Evolutionary conservation across 331 rosid species (phyloP).

Genomic region (Quercus tomentella): DNA sequence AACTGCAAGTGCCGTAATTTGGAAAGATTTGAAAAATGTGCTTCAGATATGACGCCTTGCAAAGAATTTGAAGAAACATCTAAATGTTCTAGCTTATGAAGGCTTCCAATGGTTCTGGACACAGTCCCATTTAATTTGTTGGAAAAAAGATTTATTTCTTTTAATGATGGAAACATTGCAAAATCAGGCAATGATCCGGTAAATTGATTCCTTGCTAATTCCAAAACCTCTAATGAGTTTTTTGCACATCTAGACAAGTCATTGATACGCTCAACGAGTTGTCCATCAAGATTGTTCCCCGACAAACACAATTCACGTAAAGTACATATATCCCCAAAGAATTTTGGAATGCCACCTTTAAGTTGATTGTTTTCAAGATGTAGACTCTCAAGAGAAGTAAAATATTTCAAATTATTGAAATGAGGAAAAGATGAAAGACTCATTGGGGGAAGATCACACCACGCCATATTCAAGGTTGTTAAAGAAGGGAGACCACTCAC

Average conservation of each 20-base stretch:
- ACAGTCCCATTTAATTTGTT: too few species aligned
- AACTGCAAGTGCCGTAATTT: not conserved
- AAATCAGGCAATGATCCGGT: conserved; percentile 1
- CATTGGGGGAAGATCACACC: not conserved
- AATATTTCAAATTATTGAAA: not conserved
- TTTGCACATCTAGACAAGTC: not conserved
- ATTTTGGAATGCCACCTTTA: not conserved
- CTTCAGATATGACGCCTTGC: conserved; percentile 25
- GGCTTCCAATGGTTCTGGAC: conserved; percentile 1
- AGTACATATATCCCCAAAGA: not conserved
- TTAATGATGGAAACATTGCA: too few species aligned
- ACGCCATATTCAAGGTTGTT: not conserved
- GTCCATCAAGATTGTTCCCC: not conserved
- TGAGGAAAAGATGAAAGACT: not conserved
- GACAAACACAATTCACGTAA: not conserved
- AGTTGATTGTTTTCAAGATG: fast-evolving
- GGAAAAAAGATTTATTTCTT: too few species aligned
- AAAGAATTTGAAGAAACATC: conserved; percentile 13
- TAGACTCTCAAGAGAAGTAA: not conserved
- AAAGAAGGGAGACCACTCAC: not conserved
- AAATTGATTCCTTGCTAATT: not conserved
- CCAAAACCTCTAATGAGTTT: not conserved
- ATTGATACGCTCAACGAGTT: not conserved
- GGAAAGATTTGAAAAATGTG: conserved; percentile 20
- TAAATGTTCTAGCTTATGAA: conserved; percentile 21